Percentiles rank a stretch among this genome's conserved stretches.
These are phyloP conservation scores for Suillus subluteus DNA, from an alignment of 768 basidiomycete genomes.

Conservation along the genomic window DNA sequence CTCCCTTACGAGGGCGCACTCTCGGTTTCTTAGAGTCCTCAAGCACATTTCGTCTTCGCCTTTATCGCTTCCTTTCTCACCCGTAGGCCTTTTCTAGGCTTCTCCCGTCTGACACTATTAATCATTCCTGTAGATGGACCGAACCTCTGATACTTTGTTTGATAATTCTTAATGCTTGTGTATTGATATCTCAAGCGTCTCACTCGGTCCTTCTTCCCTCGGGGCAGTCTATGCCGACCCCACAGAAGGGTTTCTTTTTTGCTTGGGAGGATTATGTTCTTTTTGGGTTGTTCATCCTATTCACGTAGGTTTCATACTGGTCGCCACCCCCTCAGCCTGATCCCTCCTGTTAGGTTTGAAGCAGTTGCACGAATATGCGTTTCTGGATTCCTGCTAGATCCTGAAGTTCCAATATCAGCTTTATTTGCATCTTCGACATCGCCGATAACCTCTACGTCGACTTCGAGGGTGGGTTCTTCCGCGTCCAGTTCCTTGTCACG, in stretches of 20 bases:
- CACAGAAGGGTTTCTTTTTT: conserved; percentile 78
- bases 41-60: conserved; percentile 60
- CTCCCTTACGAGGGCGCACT: conserved; percentile 75
- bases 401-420: conserved; percentile 61
- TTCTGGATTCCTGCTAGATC: conserved; percentile 87
- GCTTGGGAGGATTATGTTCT: conserved; percentile 87
- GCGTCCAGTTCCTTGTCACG: conserved; percentile 44
- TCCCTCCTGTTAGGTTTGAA: conserved; percentile 62
- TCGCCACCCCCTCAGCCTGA: background rate
- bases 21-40: conserved; percentile 76
- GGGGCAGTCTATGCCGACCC: conserved; percentile 42
- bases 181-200: conserved; percentile 82
- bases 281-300: conserved; percentile 82
- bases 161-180: conserved; percentile 82
- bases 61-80: conserved; percentile 72
- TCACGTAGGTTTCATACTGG: conserved; percentile 62
- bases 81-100: conserved; percentile 52
- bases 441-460: conserved; percentile 31
- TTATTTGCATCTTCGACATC: conserved; percentile 47
- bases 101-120: conserved; percentile 7
- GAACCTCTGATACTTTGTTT: conserved; percentile 83
- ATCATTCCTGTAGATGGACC: conserved; percentile 61
- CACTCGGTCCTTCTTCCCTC: conserved; percentile 57
- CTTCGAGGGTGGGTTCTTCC: conserved; percentile 26
- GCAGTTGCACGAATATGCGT: conserved; percentile 87